Base-by-base conservation (phyloP, 2,329 filamentous ascomycete genomes). In the Capronia epimyces region DNA sequence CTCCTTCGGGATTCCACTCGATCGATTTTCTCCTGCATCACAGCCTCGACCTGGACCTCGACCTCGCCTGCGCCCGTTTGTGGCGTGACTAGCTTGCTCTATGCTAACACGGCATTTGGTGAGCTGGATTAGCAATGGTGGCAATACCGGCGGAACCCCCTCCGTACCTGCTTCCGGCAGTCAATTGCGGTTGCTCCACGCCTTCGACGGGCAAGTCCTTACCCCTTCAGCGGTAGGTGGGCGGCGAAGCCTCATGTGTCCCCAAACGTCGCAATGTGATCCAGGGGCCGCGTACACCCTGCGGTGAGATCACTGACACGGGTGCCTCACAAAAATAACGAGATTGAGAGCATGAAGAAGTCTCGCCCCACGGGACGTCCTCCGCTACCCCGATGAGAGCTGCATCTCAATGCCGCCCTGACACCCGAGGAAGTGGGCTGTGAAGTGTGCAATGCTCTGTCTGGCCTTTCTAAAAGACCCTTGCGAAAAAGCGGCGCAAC, bases 1-100 rank as follows among this genome's bases (percentile, higher is more conserved):
- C 43, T 42, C 8, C 22, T 42, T 51, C 49, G 49, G 49, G 20
- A 20, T 37, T 43, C 41, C 48, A 22, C 31, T 8, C 18, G 13
- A 24, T n/a, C 22, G 12, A 2, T 21, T 43, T 36, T 42, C 21
- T 13, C 13, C 4, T 20, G 4, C 3, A 21, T 3, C 15, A 18
- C 13, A 31, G 24, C n/a, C 15, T 31, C 16, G 12, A 22, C 16
- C 24, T 16, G 18, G 24, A 3, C 15, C 9, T 31, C 21, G 40
- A 22, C 18, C 8, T 16, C 8, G 29, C 10, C 10, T 12, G 18
- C 16, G 29, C 10, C 10, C 16, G 18, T 12, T 34, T 36, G 43
- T 51, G 43, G 49, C 39, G 16, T 51, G 49, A 51, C 43, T 5
- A 9, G 20, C 13, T 21, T 5, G 24, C 12, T 40, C 18, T 22